Evolutionary conservation across 192 early-diverging fungal genomes (phyloP).

Genomic region (Coemansia sp.): DNA sequence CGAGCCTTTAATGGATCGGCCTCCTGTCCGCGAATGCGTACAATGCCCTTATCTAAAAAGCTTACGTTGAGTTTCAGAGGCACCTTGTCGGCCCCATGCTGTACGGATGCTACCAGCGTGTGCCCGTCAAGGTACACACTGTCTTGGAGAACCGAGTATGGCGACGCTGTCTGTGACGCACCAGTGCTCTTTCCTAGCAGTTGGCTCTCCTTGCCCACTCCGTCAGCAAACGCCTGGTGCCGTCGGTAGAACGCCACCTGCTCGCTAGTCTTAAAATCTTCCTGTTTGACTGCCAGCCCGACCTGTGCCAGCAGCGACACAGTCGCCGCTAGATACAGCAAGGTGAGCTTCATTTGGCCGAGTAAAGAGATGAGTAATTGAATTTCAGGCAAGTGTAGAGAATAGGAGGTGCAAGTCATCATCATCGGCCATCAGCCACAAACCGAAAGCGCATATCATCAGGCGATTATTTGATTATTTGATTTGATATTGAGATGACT

Average conservation of each 20-base stretch:
- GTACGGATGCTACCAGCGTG: constrained; percentile 28
- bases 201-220: constrained; percentile 36
- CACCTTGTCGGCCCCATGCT: constrained; percentile 34
- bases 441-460: too few species aligned
- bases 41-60: constrained; percentile 61
- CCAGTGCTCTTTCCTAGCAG: constrained; percentile 19
- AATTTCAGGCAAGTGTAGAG: not conserved
- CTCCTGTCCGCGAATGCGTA: constrained; percentile 69
- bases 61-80: constrained; percentile 49
- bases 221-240: constrained; percentile 84
- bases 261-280: constrained; percentile 91
- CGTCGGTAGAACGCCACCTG: constrained; percentile 88
- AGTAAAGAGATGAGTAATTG: not conserved
- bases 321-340: constrained; percentile 28
- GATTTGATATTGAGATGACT: constrained; percentile 1
- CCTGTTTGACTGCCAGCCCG: constrained; percentile 65
- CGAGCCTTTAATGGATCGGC: constrained; percentile 66
- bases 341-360: constrained; percentile 17
- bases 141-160: constrained; percentile 66
- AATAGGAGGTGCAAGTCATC: not conserved
- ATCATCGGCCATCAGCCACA: not conserved
- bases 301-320: constrained; percentile 24
- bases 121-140: constrained; percentile 60
- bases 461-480: not conserved
- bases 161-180: constrained; percentile 43